These are phyloP conservation scores for Triangularia setosa DNA, from an alignment of 2,329 filamentous ascomycete genomes.

Conservation along the genomic window DNA sequence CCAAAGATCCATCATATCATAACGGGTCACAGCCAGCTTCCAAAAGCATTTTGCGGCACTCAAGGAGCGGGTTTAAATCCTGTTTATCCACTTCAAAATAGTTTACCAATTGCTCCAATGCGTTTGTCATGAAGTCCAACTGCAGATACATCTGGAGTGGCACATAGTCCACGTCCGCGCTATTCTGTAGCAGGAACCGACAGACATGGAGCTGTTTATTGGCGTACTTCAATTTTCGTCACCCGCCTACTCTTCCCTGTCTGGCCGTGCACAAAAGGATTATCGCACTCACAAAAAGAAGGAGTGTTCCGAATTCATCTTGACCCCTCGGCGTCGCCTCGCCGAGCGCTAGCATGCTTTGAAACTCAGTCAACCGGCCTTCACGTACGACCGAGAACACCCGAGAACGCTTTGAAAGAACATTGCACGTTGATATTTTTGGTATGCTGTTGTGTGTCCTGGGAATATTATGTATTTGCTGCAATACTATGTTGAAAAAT, in stretches of 20 bases:
- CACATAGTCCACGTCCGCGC: slow-evolving; percentile 10
- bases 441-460: not conserved
- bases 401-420: not conserved
- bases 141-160: not conserved
- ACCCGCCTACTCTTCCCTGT: not conserved
- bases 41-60: not conserved
- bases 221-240: slow-evolving; percentile 5
- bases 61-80: not conserved
- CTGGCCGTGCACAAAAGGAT: not conserved
- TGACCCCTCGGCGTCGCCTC: slow-evolving; percentile 23
- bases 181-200: slow-evolving; percentile 12
- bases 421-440: slow-evolving; percentile 5
- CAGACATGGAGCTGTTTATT: slow-evolving; percentile 5
- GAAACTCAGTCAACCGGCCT: slow-evolving; percentile 2
- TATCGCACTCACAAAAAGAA: slow-evolving; percentile 23
- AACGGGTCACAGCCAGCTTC: slow-evolving; percentile 1
- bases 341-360: slow-evolving; percentile 13
- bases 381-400: slow-evolving; percentile 7
- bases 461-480: not conserved
- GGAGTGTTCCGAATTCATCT: slow-evolving; percentile 20
- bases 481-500: not conserved
- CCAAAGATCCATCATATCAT: too few relatives aligned
- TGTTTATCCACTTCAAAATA: not conserved
- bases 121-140: not conserved
- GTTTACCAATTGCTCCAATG: not conserved